Evolutionary conservation across 1,139 yeast genomes (phyloP).

Genomic region (Pichia sp.): DNA sequence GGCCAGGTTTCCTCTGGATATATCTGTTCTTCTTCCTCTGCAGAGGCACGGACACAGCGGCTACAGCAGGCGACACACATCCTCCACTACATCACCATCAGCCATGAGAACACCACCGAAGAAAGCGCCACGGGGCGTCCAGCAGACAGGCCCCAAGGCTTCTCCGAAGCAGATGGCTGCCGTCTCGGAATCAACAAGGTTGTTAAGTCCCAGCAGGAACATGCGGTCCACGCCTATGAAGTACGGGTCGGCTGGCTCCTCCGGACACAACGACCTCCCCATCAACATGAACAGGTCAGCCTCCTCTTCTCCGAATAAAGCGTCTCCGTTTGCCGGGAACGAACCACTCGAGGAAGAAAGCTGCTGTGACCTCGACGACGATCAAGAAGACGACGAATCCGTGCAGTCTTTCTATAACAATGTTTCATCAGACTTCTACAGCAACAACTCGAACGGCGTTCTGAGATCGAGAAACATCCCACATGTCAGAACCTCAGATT

Average conservation of each 20-base stretch:
- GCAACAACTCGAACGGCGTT: neutral
- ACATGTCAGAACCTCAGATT: constrained; percentile 5
- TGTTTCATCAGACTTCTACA: neutral
- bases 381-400: constrained; percentile 2
- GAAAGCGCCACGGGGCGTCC: neutral
- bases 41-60: too few relatives aligned
- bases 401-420: neutral
- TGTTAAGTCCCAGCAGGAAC: neutral
- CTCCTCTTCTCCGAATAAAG: too few relatives aligned
- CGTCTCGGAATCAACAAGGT: neutral
- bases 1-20: too few relatives aligned
- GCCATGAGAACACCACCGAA: constrained; percentile 1
- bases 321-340: too few relatives aligned
- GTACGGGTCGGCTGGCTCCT: neutral
- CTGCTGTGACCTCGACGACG: constrained; percentile 2
- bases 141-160: neutral
- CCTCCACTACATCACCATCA: too few relatives aligned
- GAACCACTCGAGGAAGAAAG: constrained; percentile 2
- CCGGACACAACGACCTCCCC: too few relatives aligned
- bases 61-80: too few relatives aligned
- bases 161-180: too few relatives aligned
- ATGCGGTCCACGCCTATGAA: neutral
- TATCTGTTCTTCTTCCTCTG: too few relatives aligned
- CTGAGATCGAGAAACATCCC: constrained; percentile 6
- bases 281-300: too few relatives aligned